These are phyloP conservation scores for Bipolaris oryzae DNA, from an alignment of 2,329 filamentous ascomycete genomes.

Conservation along the genomic window DNA sequence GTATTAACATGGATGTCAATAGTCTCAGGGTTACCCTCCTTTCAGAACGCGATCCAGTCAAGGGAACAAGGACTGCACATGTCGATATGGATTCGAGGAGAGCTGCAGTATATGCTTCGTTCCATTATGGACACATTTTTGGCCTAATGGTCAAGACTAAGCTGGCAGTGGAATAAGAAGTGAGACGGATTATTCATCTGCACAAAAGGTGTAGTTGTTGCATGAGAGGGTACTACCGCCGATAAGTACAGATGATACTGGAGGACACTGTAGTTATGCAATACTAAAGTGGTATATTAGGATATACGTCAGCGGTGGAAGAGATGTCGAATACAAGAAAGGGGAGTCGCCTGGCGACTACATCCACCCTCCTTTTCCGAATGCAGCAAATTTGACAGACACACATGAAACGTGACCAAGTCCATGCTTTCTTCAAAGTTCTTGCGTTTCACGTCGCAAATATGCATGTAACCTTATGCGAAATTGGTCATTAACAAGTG, in stretches of 20 bases:
- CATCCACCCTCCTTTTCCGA: not conserved
- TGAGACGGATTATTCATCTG: not conserved
- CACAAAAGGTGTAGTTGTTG: not conserved
- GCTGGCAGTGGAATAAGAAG: constrained; percentile 13
- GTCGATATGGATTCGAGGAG: constrained; percentile 28
- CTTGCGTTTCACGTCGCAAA: not conserved
- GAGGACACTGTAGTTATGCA: too few relatives aligned
- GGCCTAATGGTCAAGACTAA: constrained; percentile 24
- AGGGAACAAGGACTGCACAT: constrained; percentile 29
- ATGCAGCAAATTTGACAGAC: not conserved
- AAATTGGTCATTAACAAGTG: not conserved
- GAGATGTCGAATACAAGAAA: not conserved
- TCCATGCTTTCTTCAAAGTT: not conserved
- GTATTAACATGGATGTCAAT: not conserved
- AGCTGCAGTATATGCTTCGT: constrained; percentile 22
- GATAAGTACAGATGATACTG: too few relatives aligned
- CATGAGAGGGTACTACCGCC: not conserved
- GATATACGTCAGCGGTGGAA: not conserved
- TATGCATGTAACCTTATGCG: not conserved
- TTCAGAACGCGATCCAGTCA: constrained; percentile 22
- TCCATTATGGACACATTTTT: constrained; percentile 22
- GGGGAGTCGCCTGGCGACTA: not conserved
- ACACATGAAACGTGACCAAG: too few relatives aligned
- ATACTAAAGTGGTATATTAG: not conserved
- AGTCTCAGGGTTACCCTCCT: constrained; percentile 29